A percentile compares a stretch with the other conserved stretches of the same genome.
phyloP scores from a whole-genome alignment of 768 basidiomycete species.

The Boletus sp. region DNA sequence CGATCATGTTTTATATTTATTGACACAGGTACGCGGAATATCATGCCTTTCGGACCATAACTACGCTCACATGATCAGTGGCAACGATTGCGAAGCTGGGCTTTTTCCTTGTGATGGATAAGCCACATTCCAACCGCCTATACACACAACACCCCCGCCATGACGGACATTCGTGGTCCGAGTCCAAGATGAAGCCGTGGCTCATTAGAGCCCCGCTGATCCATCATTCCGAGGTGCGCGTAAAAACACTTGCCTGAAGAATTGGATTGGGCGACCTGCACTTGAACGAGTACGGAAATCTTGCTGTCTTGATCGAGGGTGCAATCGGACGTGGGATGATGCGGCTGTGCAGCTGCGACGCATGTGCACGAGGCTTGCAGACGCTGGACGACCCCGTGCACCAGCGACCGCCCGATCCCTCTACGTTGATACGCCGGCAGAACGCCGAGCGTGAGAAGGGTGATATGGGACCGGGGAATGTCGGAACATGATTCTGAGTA shows the following conservation, averaged over 20 bases:
- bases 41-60: too few relatives aligned
- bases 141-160: constrained; percentile 27
- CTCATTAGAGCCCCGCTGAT: constrained; percentile 12
- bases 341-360: neutral
- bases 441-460: constrained; percentile 33
- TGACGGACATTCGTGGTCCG: constrained; percentile 20
- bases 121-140: neutral
- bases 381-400: constrained; percentile 27
- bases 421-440: constrained; percentile 25
- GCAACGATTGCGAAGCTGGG: too few relatives aligned
- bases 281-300: constrained; percentile 24
- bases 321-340: neutral
- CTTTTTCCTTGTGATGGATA: too few relatives aligned
- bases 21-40: too few relatives aligned
- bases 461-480: constrained; percentile 14
- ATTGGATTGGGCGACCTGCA: constrained; percentile 29
- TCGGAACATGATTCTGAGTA: constrained; percentile 4
- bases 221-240: constrained; percentile 29
- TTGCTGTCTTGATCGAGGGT: constrained; percentile 1
- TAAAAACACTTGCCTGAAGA: constrained; percentile 28
- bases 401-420: constrained; percentile 31
- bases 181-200: constrained; percentile 13
- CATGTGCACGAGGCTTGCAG: constrained; percentile 14
- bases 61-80: too few relatives aligned
- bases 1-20: too few relatives aligned